Evolutionary conservation across 177 flowering plant genomes (phyloP), one percentile per base, ranked within the genome.

Genomic region (Vitis hybrid): DNA sequence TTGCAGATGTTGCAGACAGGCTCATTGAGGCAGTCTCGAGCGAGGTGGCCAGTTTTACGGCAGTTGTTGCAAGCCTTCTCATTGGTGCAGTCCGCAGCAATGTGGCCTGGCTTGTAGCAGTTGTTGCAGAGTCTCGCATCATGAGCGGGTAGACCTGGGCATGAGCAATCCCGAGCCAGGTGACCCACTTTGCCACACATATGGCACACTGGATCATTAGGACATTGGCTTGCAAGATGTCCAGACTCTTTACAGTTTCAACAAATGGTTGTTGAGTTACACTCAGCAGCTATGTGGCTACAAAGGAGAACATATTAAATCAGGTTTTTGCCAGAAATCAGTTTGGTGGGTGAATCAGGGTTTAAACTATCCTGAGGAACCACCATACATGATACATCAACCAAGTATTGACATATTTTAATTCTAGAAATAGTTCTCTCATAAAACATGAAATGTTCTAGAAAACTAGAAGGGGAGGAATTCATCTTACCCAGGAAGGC

Each of bases 41-140:
- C 82, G 12, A 80, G 74, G 73, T 80, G 82, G 30, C 80, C 82
- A 30, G 80, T 64, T 66, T 70, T 80, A 2, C 76, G 65, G 57
- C 80, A 71, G 59, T 76, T 76, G 58, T 76, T 80, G 80, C 82
- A 80, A 8, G 82, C 82, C 64, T 79, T 79, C 50, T 79, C 79
- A 51, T 79, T 79, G 54, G 79, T 75, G 50, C 82, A 79, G 18
- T 72, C 72, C 7, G 62, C 74, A 12, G 82, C 80, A 32, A 74
- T 50, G 64, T 80, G 82, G 45, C 80, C 82, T 62, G 58, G 63
- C 60, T 74, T 76, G 69, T 68, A 74, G 73, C 80, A 76, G 63
- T 80, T 74, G 71, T 74, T 80, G 75, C 82, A 76, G 49, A 74
- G 73, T 62, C 77, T 74, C 11, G 71, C 66, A 17, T 73, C 79